These are phyloP conservation scores for Brettanomyces sp. DNA, from an alignment of 805 yeast genomes.

Conservation along the genomic window DNA sequence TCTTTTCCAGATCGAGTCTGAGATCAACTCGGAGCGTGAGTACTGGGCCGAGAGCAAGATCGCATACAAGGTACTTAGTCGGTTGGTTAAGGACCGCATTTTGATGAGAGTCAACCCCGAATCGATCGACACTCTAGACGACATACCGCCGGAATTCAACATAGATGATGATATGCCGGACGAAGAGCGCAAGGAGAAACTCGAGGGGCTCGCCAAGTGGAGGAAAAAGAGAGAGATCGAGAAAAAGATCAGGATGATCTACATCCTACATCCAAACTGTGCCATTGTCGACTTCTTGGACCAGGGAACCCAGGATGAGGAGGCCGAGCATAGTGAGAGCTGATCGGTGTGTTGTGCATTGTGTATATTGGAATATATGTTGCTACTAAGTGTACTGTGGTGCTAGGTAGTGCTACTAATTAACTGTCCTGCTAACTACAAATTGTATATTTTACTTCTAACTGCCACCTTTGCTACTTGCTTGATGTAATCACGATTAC, in stretches of 20 bases:
- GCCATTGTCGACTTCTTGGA: conserved; percentile 63
- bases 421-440: no score
- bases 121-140: conserved; percentile 25
- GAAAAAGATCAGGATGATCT: conserved; percentile 28
- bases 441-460: no score
- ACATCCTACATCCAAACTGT: conserved; percentile 73
- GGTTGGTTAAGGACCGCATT: conserved; percentile 77
- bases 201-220: conserved; percentile 11
- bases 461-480: no score
- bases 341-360: neutral
- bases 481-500: no score
- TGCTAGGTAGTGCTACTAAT: no score
- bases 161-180: conserved; percentile 21
- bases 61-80: conserved; percentile 70
- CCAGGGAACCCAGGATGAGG: conserved; percentile 15
- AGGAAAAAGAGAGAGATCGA: conserved; percentile 13
- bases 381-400: no score
- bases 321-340: neutral
- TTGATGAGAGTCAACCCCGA: conserved; percentile 51
- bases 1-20: conserved; percentile 62
- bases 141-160: conserved; percentile 6
- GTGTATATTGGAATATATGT: no score
- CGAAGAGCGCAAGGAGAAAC: conserved; percentile 13
- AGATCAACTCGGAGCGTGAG: conserved; percentile 58
- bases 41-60: conserved; percentile 61